Evolutionary conservation across 176 grass and related monocot genomes (phyloP), one percentile per base, ranked within the genome.

Genomic region (Carex littledalei): DNA sequence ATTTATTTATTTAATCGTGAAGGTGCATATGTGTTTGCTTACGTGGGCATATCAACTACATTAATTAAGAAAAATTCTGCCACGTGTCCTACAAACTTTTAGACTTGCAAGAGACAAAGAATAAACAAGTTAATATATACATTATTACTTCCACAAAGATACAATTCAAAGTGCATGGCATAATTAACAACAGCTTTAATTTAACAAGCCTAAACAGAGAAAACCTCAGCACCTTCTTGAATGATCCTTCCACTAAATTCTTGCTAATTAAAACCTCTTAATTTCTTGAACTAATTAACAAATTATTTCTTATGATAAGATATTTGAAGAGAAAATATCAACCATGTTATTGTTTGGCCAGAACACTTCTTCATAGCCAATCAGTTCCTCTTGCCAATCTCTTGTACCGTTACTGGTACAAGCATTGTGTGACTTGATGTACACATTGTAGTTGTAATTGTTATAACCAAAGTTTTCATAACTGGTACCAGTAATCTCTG

Each of bases 271-370:
- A 29, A 29, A 2, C 12, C 9, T 67, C 17, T 59, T 59, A 15
- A 31, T 72, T 58, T 54, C 18, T 79, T 81, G 49, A 83, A 5
- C 63, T 70, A 41, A 41, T 49, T 49, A 24, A 60, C 37, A 31
- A 52, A 73, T 75, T 37, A 73, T 75, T 37, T 67, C 54, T 80
- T 86, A 95, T 58, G 87, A 84, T 6, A 72, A 71, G 7, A 91
- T 85, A 86, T 95, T 89, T 59, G 85, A 84, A 50, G 90, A 84
- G 72, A 92, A 4, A 58, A 90, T 81, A 87, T 94, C 92, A 43
- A 83, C 81, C n/a, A 97, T 88, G 47, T 29, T 29, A 29, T 29
- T 29, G 1, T 86, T 90, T 41, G 89, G 87, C 89, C 91, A 94
- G 15, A 94, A 58, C 71, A 93, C 84, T 0, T 66, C 91, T 16